These are phyloP conservation scores for barrel medic (Medicago truncatula) DNA, from an alignment of 306 rosid genomes.

Conservation along the genomic window MtrunA17r5.0-ANR NC_053048.1:52580501-52581000, in stretches of 20 bases:
- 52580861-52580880: constrained; percentile 23
- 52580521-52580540: constrained; percentile 14
- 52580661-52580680: constrained; percentile 97
- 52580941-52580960: constrained; percentile 16
- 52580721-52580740: constrained; percentile 89
- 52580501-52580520: constrained; percentile 40
- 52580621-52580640: constrained; percentile 94
- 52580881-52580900: background rate
- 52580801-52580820: constrained; percentile 59
- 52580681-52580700: constrained; percentile 96
- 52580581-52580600: constrained; percentile 84
- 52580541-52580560: constrained; percentile 20
- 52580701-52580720: constrained; percentile 87
- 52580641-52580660: constrained; percentile 90
- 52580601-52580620: constrained; percentile 99
- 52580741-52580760: constrained; percentile 81
- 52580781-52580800: constrained; percentile 90
- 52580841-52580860: constrained; percentile 9
- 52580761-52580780: constrained; percentile 81
- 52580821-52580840: background rate
- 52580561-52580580: constrained; percentile 39
- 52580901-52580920: constrained; percentile 27
- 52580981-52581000: constrained; percentile 1
- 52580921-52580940: constrained; percentile 8
- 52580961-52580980: background rate